Percentiles rank a stretch among this genome's conserved stretches.
Conservation (phyloP, 2,329 filamentous ascomycete genomes). For the Claviceps cyperi region DNA sequence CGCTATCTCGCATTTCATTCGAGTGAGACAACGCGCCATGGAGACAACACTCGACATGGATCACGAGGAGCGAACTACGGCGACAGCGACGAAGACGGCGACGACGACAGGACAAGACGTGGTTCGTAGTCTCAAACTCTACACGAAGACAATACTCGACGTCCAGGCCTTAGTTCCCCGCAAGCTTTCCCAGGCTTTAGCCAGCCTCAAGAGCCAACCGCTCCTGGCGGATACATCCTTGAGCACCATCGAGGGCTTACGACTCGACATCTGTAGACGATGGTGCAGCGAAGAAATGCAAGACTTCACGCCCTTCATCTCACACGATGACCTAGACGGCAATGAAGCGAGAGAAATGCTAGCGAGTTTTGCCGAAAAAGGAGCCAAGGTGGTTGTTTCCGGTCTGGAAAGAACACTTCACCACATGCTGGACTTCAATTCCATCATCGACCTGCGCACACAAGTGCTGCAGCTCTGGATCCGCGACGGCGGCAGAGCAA, state of each 20-base stretch:
- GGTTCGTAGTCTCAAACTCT: slow-evolving; percentile 53
- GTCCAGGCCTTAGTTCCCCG: slow-evolving; percentile 63
- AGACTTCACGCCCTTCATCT: slow-evolving; percentile 76
- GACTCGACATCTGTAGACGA: slow-evolving; percentile 60
- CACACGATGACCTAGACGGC: slow-evolving; percentile 60
- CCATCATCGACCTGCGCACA: slow-evolving; percentile 55
- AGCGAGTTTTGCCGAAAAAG: slow-evolving; percentile 46
- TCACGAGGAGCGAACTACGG: slow-evolving; percentile 25
- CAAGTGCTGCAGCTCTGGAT: slow-evolving; percentile 64
- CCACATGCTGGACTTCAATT: slow-evolving; percentile 48
- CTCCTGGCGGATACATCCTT: slow-evolving; percentile 61
- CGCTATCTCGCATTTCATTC: slow-evolving; percentile 63
- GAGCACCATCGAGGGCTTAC: slow-evolving; percentile 50
- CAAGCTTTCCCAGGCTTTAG: slow-evolving; percentile 54
- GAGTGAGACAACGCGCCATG: slow-evolving; percentile 56
- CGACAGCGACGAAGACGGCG: slow-evolving; percentile 21
- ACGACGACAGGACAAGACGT: slow-evolving; percentile 30
- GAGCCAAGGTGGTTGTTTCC: slow-evolving; percentile 43
- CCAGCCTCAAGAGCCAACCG: slow-evolving; percentile 51
- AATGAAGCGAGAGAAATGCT: slow-evolving; percentile 46
- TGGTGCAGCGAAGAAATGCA: slow-evolving; percentile 76
- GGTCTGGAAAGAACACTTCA: slow-evolving; percentile 47
- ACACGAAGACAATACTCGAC: slow-evolving; percentile 62
- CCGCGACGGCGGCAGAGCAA: slow-evolving; percentile 46
- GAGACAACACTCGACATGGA: slow-evolving; percentile 42